Conservation (phyloP, 148 eudicot genomes). For the Vaccinium myrtillus region DNA sequence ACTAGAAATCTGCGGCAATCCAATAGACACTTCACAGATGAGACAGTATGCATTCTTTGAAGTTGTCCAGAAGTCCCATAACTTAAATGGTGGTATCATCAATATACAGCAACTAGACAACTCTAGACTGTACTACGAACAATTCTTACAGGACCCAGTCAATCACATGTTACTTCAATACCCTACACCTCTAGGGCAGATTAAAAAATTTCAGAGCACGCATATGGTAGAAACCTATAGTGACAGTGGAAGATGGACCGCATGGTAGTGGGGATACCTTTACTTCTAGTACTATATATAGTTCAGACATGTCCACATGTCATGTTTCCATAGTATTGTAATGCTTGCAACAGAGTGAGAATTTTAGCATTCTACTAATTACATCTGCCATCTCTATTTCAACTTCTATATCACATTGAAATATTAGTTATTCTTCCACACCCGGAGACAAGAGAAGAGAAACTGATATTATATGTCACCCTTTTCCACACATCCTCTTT, state of each 20-base stretch:
- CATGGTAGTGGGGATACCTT: background rate
- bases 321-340: background rate
- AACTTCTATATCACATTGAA: background rate
- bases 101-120: background rate
- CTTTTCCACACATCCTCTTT: background rate
- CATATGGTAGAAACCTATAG: background rate
- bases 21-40: background rate
- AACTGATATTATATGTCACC: background rate
- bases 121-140: constrained; percentile 6
- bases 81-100: background rate
- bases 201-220: background rate
- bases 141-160: background rate
- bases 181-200: background rate
- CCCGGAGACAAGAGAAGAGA: background rate
- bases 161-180: background rate
- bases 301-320: background rate
- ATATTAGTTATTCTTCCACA: background rate
- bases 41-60: background rate
- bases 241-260: background rate
- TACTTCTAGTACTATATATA: background rate
- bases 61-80: background rate
- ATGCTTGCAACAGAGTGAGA: background rate
- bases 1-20: background rate
- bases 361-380: background rate
- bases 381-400: background rate